Conservation (phyloP, 1,284 basidiomycete species). For the Fistulinella cinereoalba region DNA sequence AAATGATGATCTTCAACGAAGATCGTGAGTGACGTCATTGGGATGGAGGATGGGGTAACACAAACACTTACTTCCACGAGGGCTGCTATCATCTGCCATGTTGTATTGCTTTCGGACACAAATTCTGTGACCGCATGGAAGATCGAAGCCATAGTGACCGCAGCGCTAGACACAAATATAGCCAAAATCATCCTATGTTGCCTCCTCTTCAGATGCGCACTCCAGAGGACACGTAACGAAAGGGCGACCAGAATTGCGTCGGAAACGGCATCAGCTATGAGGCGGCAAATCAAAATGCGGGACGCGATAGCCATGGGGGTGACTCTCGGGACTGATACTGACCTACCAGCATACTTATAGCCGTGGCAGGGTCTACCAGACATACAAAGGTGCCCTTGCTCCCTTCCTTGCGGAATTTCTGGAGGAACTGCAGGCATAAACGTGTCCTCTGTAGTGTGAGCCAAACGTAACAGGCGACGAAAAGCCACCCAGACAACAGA, state of each 20-base stretch:
- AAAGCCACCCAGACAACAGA: not conserved
- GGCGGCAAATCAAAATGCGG: slow-evolving; percentile 1
- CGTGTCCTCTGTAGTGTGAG: not conserved
- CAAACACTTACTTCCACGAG: not conserved
- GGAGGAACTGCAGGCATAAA: not conserved
- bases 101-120: not conserved
- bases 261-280: slow-evolving; percentile 10
- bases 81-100: not conserved
- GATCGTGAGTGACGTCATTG: not conserved
- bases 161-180: slow-evolving; percentile 2
- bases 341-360: not conserved
- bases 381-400: not conserved
- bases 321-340: not conserved
- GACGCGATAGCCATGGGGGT: not conserved
- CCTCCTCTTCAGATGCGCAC: slow-evolving; percentile 1
- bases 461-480: not conserved
- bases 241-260: slow-evolving; percentile 4
- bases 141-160: slow-evolving; percentile 1
- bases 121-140: slow-evolving; percentile 1
- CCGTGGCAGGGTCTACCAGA: not conserved
- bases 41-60: not conserved
- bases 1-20: no score
- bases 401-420: not conserved
- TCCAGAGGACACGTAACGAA: slow-evolving; percentile 9
- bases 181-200: slow-evolving; percentile 8